Conservation (phyloP, 129 eudicot species). For the Heracleum sosnowskyi region DNA sequence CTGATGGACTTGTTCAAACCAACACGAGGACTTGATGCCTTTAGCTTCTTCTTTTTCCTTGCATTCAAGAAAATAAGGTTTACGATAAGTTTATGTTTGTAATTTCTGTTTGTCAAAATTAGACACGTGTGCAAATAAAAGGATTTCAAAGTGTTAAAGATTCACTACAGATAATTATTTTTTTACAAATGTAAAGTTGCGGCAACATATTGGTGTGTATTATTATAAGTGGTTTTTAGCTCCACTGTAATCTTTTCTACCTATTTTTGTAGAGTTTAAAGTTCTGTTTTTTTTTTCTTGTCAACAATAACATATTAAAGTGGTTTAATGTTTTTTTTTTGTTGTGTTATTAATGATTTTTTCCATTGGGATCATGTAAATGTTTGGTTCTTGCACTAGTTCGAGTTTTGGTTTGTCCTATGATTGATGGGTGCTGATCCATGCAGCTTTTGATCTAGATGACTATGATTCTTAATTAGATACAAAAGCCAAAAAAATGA, state of each 20-base stretch:
- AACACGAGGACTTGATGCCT: neutral
- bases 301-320: no score
- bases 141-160: neutral
- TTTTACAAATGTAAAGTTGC: neutral
- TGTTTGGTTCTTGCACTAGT: no score
- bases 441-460: no score
- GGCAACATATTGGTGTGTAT: neutral
- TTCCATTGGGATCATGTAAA: no score
- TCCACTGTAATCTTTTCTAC: neutral
- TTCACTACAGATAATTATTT: neutral
- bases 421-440: no score
- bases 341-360: no score
- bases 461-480: no score
- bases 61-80: neutral
- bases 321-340: no score
- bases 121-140: neutral
- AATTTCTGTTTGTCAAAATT: neutral
- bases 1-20: conserved; percentile 36
- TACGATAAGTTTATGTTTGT: neutral
- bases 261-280: neutral
- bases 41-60: neutral
- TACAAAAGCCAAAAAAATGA: no score
- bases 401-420: no score
- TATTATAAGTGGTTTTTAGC: neutral
- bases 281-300: no score